These are phyloP conservation scores for Lentinula edodes DNA, from an alignment of 768 basidiomycete genomes.

Conservation along the genomic window DNA sequence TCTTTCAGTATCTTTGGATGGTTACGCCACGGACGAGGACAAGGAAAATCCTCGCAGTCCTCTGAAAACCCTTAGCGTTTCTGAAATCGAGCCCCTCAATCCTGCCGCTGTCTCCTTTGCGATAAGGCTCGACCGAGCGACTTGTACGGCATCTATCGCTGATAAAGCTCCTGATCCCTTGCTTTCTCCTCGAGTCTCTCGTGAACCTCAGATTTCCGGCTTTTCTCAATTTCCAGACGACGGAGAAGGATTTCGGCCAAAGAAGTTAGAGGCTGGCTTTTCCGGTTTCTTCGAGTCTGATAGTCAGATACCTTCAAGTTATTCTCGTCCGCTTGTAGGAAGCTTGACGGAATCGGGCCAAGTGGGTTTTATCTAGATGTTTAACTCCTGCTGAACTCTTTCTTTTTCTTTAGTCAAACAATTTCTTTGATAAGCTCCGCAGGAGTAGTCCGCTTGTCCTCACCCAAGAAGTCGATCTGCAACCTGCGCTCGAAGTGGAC, in stretches of 20 bases:
- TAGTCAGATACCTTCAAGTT: slow-evolving; percentile 22
- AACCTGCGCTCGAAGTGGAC: slow-evolving; percentile 56
- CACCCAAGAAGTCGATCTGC: slow-evolving; percentile 56
- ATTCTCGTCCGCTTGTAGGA: slow-evolving; percentile 25
- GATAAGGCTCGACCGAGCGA: slow-evolving; percentile 34
- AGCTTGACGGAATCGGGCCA: background rate
- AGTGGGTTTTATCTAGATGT: background rate
- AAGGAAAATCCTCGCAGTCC: slow-evolving; percentile 22
- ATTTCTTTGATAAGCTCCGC: background rate
- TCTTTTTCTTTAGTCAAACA: background rate
- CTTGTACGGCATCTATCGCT: slow-evolving; percentile 15
- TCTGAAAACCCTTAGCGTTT: slow-evolving; percentile 21
- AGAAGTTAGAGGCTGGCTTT: slow-evolving; percentile 36
- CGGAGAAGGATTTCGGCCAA: slow-evolving; percentile 24
- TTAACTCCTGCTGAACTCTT: background rate
- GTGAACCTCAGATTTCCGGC: slow-evolving; percentile 15
- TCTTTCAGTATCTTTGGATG: too few species aligned
- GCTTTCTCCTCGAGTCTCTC: background rate
- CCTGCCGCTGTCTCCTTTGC: slow-evolving; percentile 33
- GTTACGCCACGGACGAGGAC: slow-evolving; percentile 16
- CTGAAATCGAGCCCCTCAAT: slow-evolving; percentile 14
- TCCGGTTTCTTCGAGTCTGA: slow-evolving; percentile 55
- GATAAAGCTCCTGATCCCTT: background rate
- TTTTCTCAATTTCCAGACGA: slow-evolving; percentile 41
- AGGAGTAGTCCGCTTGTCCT: slow-evolving; percentile 27